Evolutionary conservation across 2,329 filamentous ascomycete genomes (phyloP), one percentile per base, ranked within the genome.

Genomic region (Aspergillus alliaceus): DNA sequence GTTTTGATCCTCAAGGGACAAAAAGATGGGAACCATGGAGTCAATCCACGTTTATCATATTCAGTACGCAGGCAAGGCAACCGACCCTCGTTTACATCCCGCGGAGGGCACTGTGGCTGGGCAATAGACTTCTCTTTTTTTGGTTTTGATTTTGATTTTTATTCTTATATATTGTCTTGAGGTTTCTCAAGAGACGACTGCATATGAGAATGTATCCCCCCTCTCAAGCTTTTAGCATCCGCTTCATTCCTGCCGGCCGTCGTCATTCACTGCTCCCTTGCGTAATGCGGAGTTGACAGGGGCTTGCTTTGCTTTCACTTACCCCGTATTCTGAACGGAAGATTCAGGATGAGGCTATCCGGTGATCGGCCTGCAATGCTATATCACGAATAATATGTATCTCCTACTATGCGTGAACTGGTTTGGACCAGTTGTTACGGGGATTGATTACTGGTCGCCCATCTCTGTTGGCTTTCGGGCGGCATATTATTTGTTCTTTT

Each of bases 201-300:
- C 24, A 39, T 18, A 47, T 35, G 27, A 53, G 15, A 4, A 51
- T 15, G 8, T 27, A 32, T 12, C 22, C 20, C 11, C n/a, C 24
- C 15, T 22, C 42, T 31, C 52, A 47, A 40, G 27, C 40, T 40
- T 39, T 29, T 32, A 24, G 35, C 20, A 35, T 29, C 25, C 32
- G 6, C 15, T 37, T 51, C 44, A 47, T 47, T 47, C 44, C 25
- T 47, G 44, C 27, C 22, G 44, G 24, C 27, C 25, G 31, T 31
- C 44, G 53, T 50, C 53, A 24, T 32, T n/a, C 32, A n/a, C n/a
- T 55, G 29, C 47, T 53, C 54, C 58, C 59, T 64, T 59, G 57
- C 53, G 55, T 62, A 62, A 54, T 63, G 61, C 61, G 61, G 61
- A 60, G 59, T 22, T 58, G 56, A 62, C 57, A 63, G 44, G 61